Percentiles rank a stretch among this genome's conserved stretches.
Conservation (phyloP, 2,329 filamentous ascomycete genomes). For the Ascosphaera apis region DNA sequence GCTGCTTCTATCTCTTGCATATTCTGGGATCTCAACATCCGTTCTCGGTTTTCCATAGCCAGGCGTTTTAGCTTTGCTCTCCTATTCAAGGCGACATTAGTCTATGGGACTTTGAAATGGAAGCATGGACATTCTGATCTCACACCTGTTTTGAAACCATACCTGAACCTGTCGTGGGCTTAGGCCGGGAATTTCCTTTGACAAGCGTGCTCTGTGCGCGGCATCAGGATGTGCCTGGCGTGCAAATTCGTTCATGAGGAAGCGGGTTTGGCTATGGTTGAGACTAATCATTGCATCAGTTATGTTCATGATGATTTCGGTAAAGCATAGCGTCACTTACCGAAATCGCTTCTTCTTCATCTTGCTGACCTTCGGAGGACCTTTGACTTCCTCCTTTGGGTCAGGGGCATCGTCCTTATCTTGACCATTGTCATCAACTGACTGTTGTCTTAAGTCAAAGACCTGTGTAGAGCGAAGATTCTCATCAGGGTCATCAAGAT, state of each 20-base stretch:
- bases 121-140: background rate
- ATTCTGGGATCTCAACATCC: constrained; percentile 30
- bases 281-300: constrained; percentile 30
- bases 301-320: background rate
- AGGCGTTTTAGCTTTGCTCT: constrained; percentile 38
- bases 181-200: constrained; percentile 71
- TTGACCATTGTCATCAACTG: background rate
- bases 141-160: constrained; percentile 89
- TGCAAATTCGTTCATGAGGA: constrained; percentile 90
- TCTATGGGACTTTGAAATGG: constrained; percentile 2
- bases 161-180: constrained; percentile 88
- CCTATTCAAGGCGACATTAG: constrained; percentile 14
- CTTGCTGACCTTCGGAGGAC: constrained; percentile 9
- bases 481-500: background rate
- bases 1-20: background rate
- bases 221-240: constrained; percentile 89
- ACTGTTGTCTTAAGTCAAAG: background rate
- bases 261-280: constrained; percentile 91
- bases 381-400: background rate
- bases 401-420: background rate
- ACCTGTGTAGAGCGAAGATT: background rate
- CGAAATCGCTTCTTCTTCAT: constrained; percentile 23
- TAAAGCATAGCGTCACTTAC: constrained; percentile 8
- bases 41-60: constrained; percentile 36
- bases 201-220: constrained; percentile 65